These are phyloP conservation scores for Lentinula guzmanii DNA, from an alignment of 768 basidiomycete species.

Conservation along the genomic window DNA sequence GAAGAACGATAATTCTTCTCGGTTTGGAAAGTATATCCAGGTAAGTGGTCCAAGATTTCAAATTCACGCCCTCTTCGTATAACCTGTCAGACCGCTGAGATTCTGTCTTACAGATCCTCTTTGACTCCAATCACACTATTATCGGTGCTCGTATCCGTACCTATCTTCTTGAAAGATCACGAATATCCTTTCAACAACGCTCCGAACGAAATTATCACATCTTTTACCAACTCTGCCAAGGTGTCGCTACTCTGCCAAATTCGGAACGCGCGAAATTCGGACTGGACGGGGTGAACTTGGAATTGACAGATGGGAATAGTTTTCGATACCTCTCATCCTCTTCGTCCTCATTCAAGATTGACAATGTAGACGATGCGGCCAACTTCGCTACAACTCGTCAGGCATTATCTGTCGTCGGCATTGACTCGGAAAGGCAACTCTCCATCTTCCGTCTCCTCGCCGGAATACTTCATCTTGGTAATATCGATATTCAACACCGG, in stretches of 20 bases:
- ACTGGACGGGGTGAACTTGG: slow-evolving; percentile 43
- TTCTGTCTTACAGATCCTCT: slow-evolving; percentile 94
- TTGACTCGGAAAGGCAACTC: slow-evolving; percentile 97
- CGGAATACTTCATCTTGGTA: slow-evolving; percentile 91
- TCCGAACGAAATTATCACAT: slow-evolving; percentile 99
- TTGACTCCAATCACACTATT: slow-evolving; percentile 81
- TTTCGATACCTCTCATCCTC: slow-evolving; percentile 93
- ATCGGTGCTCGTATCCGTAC: slow-evolving; percentile 99
- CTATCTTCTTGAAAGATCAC: slow-evolving; percentile 94
- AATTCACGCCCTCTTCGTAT: slow-evolving; percentile 47
- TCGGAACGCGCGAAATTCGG: slow-evolving; percentile 92
- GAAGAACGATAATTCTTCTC: slow-evolving; percentile 96
- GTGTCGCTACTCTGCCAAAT: slow-evolving; percentile 50
- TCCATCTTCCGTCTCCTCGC: slow-evolving; percentile 93
- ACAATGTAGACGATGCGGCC: slow-evolving; percentile 91
- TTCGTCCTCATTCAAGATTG: slow-evolving; percentile 76
- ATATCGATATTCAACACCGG: slow-evolving; percentile 81
- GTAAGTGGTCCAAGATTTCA: slow-evolving; percentile 72
- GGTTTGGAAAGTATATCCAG: slow-evolving; percentile 99
- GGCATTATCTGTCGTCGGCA: slow-evolving; percentile 94
- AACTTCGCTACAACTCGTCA: slow-evolving; percentile 93
- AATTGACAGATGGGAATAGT: slow-evolving; percentile 51
- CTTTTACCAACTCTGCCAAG: slow-evolving; percentile 97
- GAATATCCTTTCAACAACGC: slow-evolving; percentile 94
- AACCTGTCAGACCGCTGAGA: slow-evolving; percentile 63